A percentile compares a stretch with the other conserved stretches of the same genome.
phyloP scores from a whole-genome alignment of 495 filamentous ascomycete genomes.

The Penicillium atrosanguineum region DNA sequence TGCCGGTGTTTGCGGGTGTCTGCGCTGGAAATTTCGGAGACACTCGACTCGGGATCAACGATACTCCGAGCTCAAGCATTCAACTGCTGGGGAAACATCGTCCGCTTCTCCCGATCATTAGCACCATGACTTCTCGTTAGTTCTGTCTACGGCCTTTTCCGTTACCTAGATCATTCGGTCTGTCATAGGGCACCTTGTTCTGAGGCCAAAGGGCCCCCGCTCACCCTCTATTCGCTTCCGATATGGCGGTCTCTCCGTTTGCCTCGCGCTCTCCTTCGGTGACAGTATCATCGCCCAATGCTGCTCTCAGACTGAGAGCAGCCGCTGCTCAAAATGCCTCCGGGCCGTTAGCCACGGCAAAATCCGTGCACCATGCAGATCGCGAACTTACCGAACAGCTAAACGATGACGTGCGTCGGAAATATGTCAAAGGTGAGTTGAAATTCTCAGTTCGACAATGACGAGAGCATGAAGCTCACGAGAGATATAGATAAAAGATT shows the following conservation, averaged over 20 bases:
- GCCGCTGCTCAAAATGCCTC: conserved; percentile 29
- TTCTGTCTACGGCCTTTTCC: background rate
- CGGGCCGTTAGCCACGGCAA: conserved; percentile 10
- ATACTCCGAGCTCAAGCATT: conserved; percentile 29
- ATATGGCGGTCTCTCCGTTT: conserved; percentile 48
- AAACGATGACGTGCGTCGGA: conserved; percentile 80
- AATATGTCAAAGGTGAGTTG: conserved; percentile 78
- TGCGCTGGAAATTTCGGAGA: conserved; percentile 35
- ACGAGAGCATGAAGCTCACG: conserved; percentile 4
- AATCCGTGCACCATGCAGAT: conserved; percentile 23
- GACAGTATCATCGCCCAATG: conserved; percentile 31
- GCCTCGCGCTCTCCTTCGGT: conserved; percentile 32
- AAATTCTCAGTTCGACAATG: background rate
- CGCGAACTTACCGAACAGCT: conserved; percentile 78
- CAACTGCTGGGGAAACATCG: background rate
- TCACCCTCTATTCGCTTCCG: conserved; percentile 1
- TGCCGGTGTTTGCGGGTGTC: conserved; percentile 7
- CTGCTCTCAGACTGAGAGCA: conserved; percentile 36
- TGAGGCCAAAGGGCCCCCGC: background rate
- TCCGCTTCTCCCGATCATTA: background rate
- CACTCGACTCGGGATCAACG: conserved; percentile 29
- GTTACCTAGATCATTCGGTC: background rate
- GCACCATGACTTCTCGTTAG: background rate
- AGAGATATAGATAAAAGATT: conserved; percentile 68
- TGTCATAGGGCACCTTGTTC: background rate